Evolutionary conservation across 768 basidiomycete genomes (phyloP), one percentile per base, ranked within the genome.

Genomic region (Grammothele lineata): DNA sequence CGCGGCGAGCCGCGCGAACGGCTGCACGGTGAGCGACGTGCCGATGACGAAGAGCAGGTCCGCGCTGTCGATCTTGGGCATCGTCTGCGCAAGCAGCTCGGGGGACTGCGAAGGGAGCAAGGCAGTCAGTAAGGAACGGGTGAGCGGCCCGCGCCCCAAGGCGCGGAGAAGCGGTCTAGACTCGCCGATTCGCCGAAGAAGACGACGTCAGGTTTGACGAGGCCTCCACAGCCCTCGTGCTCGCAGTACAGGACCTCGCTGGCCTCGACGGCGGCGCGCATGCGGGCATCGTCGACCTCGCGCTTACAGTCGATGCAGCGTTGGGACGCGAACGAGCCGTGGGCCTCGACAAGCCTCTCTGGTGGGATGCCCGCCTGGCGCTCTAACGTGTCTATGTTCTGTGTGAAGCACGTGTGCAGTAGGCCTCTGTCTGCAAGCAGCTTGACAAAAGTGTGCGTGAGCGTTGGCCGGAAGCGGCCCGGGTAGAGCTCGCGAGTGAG

Each of bases 321-420:
- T 45, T 95, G 88, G 1, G 72, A 69, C 0, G 94, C 94, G 55
- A 98, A 97, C 54, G 89, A 93, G 3, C 95, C 96, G 60, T 99
- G 94, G 0, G 95, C 94, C 68, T 99, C 95, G 39, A 98, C 74
- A 50, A 98, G 82, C 62, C 81, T 81, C 17, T 77, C 67, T 1
- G 66, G 71, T 0, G 87, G 81, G 1, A 96, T 75, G 5, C 92
- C 92, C 0, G 92, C 89, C 7, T 81, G 75, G 2, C 88, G 77
- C 62, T 97, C 95, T n/a, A 97, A 78, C 0, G 92, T 94, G 61
- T 97, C 94, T 45, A 92, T 92, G 59, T 93, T 94, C 65, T 92
- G 92, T 3, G 91, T 92, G 58, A 88, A 90, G 68, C 87, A 89
- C 33, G 74, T 83, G 50, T 80, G 77, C 2, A 99, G 78, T 15